Base-by-base conservation (phyloP, 169 alveolate species). In the Plasmodium knowlesi region DNA sequence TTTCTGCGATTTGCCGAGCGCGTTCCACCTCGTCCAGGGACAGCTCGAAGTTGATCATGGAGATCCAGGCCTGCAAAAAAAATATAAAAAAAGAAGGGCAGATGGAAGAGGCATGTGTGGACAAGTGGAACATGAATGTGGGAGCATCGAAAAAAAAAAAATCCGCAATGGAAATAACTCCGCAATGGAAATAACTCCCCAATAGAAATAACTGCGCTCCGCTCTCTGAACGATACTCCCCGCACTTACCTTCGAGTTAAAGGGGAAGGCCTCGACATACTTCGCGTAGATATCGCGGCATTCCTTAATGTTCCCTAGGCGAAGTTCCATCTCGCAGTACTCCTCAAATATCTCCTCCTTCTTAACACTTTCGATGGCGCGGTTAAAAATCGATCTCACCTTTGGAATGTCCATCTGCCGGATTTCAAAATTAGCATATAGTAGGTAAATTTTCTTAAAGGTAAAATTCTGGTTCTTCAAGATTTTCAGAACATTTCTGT, bases 241-340 rank as follows among this genome's bases (percentile, higher is more conserved):
- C 95, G 41, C 39, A 1, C 97, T 32, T 71, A 96, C 97, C 94
- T 90, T 86, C 30, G 99, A 98, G 79, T 95, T 97, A 71, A 96
- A 95, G 28, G 99, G 99, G 89, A 98, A 96, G 12, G 95, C 83
- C 95, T 98, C 99, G 37, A 98, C 97, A 94, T 97, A 98, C 95
- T 97, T 97, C 54, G 99, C 97, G 95, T 98, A 98, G 53, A 99
- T 97, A 67, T 95, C 92, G 86, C 99, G 95, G 83, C 99, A 98
- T 50, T 99, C 96, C 78, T 98, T 99, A 76, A 98, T 96, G 93
- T 98, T 97, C 1, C 99, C 99, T 16, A 99, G 96, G 80, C 98
- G 97, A 61, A 97, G 94, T 97, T 99, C 99, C 14, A 98, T 80
- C 67, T 98, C 97, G 73, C 99, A 98, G 92, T 98, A 99, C 70